Base-by-base conservation (phyloP, 1,284 basidiomycete genomes). In the Coniferiporia weirii region DNA sequence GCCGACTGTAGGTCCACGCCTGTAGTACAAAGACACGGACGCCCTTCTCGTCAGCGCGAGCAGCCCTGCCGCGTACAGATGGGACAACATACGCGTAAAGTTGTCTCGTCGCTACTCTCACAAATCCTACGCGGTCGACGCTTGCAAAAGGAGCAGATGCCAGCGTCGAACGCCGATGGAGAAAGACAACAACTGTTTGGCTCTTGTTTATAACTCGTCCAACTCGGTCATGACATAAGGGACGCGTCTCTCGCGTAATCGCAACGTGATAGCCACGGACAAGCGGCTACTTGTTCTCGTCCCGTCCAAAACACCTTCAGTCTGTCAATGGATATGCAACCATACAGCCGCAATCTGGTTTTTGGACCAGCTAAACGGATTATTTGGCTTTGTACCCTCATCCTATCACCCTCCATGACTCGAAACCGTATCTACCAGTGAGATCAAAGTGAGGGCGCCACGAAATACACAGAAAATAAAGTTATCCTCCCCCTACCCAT, bases 1-100 rank as follows among this genome's bases (percentile, higher is more conserved):
- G 32, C 56, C 50, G 40, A 52, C 50, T 62, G 61, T 62, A 48
- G 51, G 60, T 61, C 60, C 56, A 61, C 55, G 15, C 36, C 46
- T 50, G 17, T 17, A 51, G 57, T 13, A 15, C 34, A 49, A n/a
- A 53, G 9, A 40, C 44, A 15, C n/a, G 27, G 32, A 27, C 51
- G 27, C 27, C 27, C 27, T 27, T 27, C 27, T 27, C 27, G 12
- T 48, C 44, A 48, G 40, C 20, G 36, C 56, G 40, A 22, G n/a
- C 27, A 36, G 52, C 43, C 40, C 10, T 35, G 38, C 10, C 43
- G 17, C 20, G 9, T 43, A 19, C 10, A 38, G n/a, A 15, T 45
- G 4, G 32, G 13, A 13, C 17, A n/a, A 20, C 49, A 32, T 32
- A 34, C 49, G 17, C 17, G 22, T 15, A 15, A n/a, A 36, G 22